Evolutionary conservation across 2,329 filamentous ascomycete species (phyloP).

Genomic region (Stagonosporopsis rhizophila): DNA sequence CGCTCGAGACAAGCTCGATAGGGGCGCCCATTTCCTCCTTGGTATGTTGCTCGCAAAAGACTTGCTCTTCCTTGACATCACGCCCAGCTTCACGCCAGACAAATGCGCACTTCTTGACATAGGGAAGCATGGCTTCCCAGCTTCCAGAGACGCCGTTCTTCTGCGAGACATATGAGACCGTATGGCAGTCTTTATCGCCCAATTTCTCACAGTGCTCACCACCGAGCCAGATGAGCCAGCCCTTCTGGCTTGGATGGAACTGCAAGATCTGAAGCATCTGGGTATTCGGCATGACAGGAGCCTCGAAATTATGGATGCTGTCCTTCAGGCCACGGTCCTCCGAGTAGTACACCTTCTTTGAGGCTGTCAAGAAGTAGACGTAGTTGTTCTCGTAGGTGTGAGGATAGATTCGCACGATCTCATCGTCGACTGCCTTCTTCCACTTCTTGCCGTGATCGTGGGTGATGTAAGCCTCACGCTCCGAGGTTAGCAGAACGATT

Average conservation of each 20-base stretch:
- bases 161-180: conserved; percentile 75
- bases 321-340: conserved; percentile 71
- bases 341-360: conserved; percentile 77
- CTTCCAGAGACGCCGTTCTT: conserved; percentile 71
- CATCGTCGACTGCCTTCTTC: conserved; percentile 74
- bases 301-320: conserved; percentile 75
- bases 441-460: conserved; percentile 90
- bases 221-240: conserved; percentile 94
- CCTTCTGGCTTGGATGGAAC: conserved; percentile 81
- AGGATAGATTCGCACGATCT: conserved; percentile 74
- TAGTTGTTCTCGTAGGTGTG: conserved; percentile 84
- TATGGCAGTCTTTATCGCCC: conserved; percentile 66
- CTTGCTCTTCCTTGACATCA: conserved; percentile 66
- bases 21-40: conserved; percentile 69
- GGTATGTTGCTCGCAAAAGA: conserved; percentile 69
- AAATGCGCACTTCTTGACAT: conserved; percentile 85
- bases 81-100: conserved; percentile 68
- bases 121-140: conserved; percentile 78
- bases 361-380: conserved; percentile 81
- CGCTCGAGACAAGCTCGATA: conserved; percentile 75
- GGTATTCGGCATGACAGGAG: conserved; percentile 66
- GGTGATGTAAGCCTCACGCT: conserved; percentile 73
- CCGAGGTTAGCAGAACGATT: conserved; percentile 66
- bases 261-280: conserved; percentile 63
- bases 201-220: conserved; percentile 68